Base-by-base conservation (phyloP, 202 grass and related monocot genomes). In the Bolboschoenoplectus hybrid region DNA sequence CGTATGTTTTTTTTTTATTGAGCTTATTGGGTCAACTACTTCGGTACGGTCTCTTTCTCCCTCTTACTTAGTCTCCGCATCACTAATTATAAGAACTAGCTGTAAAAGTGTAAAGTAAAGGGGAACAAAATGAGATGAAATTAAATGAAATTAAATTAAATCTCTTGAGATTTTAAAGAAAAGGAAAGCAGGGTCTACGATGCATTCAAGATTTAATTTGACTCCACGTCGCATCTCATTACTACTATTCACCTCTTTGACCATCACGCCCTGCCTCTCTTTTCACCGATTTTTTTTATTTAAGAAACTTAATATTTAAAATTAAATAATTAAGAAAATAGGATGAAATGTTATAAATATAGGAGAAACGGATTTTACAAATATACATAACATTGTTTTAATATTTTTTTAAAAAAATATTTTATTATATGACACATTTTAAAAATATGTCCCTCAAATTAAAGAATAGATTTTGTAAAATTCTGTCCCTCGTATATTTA, bases 161-260 rank as follows among this genome's bases (percentile, higher is more conserved):
- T 63, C 57, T 61, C 40, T 45, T 1, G 9, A 81, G 35, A 81
- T 61, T 81, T 41, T 62, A 81, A 62, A 56, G n/a, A 57, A 56
- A 79, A 69, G 3, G 14, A 9, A 12, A 49, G 36, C 41, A 16
- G 7, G 64, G 82, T 84, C 82, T 57, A 57, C 36, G 71, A 69
- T 55, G 47, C 58, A 71, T 84, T 84, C 7, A 34, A 84, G 45
- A 68, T 46, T 11, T 6, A 70, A 40, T 68, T 82, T 84, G 82
- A 84, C 82, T 68, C 45, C 8, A 71, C 32, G 46, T 84, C 81
- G 34, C 61, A 70, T 84, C 82, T 53, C 66, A 84, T 70, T 46
- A 83, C 41, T 39, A 39, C 16, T 67, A 67, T 39, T 2, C 43
- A 73, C 58, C 51, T 78, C 26, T 58, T 58, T 79, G 52, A 41